Percentiles rank a stretch among this genome's conserved stretches.
phyloP scores from a whole-genome alignment of 2,329 filamentous ascomycete species.

The Colletotrichum endophyticum region DNA sequence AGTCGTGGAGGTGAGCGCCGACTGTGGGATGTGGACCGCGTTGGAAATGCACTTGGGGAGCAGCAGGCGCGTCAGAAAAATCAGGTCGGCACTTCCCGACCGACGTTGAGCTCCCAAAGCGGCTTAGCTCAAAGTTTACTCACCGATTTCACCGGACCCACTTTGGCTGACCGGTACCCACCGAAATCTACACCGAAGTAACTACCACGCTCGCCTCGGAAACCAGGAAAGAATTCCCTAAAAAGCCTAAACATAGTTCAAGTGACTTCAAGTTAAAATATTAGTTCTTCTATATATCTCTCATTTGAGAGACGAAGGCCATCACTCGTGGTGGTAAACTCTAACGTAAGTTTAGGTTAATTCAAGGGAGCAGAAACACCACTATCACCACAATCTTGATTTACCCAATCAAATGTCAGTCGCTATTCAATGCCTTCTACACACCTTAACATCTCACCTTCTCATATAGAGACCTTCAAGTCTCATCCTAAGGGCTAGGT shows the following conservation, averaged over 20 bases:
- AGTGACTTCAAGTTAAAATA: rapidly evolving
- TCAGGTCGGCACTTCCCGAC: conserved; percentile 17
- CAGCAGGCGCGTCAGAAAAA: conserved; percentile 21
- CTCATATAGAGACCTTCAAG: not conserved
- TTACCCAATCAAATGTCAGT: not conserved
- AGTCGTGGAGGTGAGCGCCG: conserved; percentile 5
- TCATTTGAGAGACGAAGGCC: not conserved
- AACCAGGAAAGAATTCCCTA: not conserved
- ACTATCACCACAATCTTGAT: not conserved
- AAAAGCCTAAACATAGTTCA: not conserved
- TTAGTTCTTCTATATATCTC: rapidly evolving
- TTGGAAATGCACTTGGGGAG: conserved; percentile 16
- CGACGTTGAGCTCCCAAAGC: not conserved
- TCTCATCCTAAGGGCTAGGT: not conserved
- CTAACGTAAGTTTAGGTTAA: not conserved
- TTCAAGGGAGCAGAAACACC: not conserved
- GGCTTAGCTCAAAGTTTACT: not conserved
- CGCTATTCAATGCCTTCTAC: not conserved
- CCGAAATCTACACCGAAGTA: not conserved
- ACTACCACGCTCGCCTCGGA: not conserved
- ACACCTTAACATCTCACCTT: not conserved
- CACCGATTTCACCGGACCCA: not conserved
- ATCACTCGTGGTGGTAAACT: not conserved
- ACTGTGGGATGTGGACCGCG: conserved; percentile 19
- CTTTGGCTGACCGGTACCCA: not conserved